These are phyloP conservation scores for Lathyrus aphaca DNA, from an alignment of 306 rosid species.

Conservation along the genomic window DNA sequence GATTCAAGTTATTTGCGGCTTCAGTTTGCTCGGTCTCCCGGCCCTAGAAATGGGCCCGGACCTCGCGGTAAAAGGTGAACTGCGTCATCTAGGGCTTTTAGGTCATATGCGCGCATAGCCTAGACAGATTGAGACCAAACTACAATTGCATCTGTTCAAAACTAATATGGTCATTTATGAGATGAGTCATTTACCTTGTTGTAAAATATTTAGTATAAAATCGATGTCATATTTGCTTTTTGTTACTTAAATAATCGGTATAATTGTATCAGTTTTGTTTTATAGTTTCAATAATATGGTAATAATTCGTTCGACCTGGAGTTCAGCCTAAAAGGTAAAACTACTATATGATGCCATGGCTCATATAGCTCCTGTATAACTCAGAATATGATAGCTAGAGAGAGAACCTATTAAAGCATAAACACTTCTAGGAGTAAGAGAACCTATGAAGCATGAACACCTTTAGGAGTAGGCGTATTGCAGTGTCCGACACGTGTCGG, in stretches of 20 bases:
- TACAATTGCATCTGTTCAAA: constrained; percentile 36
- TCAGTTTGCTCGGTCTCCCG: constrained; percentile 84
- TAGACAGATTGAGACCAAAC: constrained; percentile 34
- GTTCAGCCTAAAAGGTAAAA: not conserved
- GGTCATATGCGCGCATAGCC: constrained; percentile 28
- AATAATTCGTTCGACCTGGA: not conserved
- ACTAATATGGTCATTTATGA: constrained; percentile 40
- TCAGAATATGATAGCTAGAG: not conserved
- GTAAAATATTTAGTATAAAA: constrained; percentile 37
- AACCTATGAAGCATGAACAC: too few relatives aligned
- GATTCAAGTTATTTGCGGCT: constrained; percentile 75
- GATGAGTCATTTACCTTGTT: constrained; percentile 37
- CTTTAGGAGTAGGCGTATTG: too few relatives aligned
- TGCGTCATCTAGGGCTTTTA: constrained; percentile 28
- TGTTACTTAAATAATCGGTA: constrained; percentile 18
- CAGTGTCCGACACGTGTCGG: too few relatives aligned
- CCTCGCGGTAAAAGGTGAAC: constrained; percentile 73
- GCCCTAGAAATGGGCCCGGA: constrained; percentile 71
- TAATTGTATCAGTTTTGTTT: not conserved
- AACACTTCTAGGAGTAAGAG: too few relatives aligned
- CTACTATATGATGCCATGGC: not conserved
- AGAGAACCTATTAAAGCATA: too few relatives aligned
- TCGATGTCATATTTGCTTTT: constrained; percentile 3
- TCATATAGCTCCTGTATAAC: not conserved
- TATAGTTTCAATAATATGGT: not conserved